Evolutionary conservation across 2,329 filamentous ascomycete species (phyloP).

Genomic region (Didymella keratinophila): DNA sequence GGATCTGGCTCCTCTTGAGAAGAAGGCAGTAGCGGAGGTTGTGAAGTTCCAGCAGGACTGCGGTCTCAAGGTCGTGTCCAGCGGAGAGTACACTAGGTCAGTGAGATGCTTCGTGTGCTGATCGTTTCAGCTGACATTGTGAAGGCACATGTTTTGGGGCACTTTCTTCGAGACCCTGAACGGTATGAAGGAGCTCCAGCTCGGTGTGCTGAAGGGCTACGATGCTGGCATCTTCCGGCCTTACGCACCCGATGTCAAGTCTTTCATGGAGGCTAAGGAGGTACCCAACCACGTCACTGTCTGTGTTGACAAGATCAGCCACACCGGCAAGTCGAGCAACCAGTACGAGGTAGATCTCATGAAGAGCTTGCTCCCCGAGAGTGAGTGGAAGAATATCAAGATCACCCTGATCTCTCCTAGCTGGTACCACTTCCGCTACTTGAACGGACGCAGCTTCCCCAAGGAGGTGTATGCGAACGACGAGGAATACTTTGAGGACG

Average conservation of each 20-base stretch:
- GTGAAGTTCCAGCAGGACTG: slow-evolving; percentile 70
- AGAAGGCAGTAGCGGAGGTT: slow-evolving; percentile 69
- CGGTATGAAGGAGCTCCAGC: slow-evolving; percentile 62
- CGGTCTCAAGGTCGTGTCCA: slow-evolving; percentile 69
- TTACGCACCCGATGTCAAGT: slow-evolving; percentile 69
- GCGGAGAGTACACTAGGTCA: slow-evolving; percentile 69
- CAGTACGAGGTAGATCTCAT: slow-evolving; percentile 67
- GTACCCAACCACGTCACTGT: slow-evolving; percentile 64
- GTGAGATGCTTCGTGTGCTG: not conserved
- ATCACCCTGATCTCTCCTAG: slow-evolving; percentile 72
- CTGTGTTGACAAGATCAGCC: slow-evolving; percentile 65
- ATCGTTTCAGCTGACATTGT: slow-evolving; percentile 21
- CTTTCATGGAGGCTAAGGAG: slow-evolving; percentile 66
- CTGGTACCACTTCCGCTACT: slow-evolving; percentile 74
- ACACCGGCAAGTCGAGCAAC: slow-evolving; percentile 63
- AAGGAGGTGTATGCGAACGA: slow-evolving; percentile 57
- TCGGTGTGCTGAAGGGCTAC: slow-evolving; percentile 54
- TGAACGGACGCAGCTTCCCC: slow-evolving; percentile 59
- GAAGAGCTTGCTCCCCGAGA: slow-evolving; percentile 65
- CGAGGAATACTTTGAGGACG: slow-evolving; percentile 58
- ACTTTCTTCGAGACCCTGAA: slow-evolving; percentile 63
- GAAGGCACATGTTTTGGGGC: slow-evolving; percentile 63
- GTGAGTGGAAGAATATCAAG: slow-evolving; percentile 71
- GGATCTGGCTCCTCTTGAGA: slow-evolving; percentile 66
- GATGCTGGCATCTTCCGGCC: slow-evolving; percentile 63